phyloP scores from a whole-genome alignment of 345 rosid genomes.

The Capsella bursapastoris region DNA sequence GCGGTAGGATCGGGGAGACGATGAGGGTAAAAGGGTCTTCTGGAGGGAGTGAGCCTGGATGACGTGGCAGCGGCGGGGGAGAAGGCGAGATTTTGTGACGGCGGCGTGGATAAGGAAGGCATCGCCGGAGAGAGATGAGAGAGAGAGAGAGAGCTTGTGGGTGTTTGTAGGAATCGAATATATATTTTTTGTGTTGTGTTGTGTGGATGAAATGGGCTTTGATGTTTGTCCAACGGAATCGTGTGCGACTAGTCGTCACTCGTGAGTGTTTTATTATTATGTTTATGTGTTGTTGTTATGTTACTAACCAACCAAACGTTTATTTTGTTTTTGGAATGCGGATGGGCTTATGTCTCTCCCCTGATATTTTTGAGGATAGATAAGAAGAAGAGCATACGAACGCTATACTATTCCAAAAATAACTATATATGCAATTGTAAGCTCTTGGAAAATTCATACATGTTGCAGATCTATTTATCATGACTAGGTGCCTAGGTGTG shows the following conservation, averaged over 20 bases:
- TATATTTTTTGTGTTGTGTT: conserved; percentile 10
- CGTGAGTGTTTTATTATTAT: background rate
- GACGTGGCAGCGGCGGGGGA: conserved; percentile 42
- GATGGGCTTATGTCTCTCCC: too few relatives aligned
- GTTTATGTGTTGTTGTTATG: background rate
- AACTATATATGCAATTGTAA: too few relatives aligned
- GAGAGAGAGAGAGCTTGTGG: conserved; percentile 5
- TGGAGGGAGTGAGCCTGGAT: conserved; percentile 40
- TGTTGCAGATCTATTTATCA: too few relatives aligned
- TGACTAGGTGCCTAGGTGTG: too few relatives aligned
- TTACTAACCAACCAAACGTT: conserved; percentile 18
- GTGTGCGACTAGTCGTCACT: background rate
- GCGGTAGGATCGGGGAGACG: conserved; percentile 47
- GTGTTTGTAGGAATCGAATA: conserved; percentile 1
- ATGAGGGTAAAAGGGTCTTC: conserved; percentile 49
- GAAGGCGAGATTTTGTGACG: conserved; percentile 55
- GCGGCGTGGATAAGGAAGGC: conserved; percentile 67
- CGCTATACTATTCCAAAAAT: too few relatives aligned
- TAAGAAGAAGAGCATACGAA: too few relatives aligned
- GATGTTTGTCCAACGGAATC: conserved; percentile 13
- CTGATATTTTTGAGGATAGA: too few relatives aligned
- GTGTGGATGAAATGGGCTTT: conserved; percentile 31
- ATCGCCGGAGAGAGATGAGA: conserved; percentile 37
- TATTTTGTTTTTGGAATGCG: background rate
- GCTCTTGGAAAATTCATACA: too few relatives aligned